Evolutionary conservation across 139 green algal species (phyloP).

Genomic region (Micromonas pusilla): DNA sequence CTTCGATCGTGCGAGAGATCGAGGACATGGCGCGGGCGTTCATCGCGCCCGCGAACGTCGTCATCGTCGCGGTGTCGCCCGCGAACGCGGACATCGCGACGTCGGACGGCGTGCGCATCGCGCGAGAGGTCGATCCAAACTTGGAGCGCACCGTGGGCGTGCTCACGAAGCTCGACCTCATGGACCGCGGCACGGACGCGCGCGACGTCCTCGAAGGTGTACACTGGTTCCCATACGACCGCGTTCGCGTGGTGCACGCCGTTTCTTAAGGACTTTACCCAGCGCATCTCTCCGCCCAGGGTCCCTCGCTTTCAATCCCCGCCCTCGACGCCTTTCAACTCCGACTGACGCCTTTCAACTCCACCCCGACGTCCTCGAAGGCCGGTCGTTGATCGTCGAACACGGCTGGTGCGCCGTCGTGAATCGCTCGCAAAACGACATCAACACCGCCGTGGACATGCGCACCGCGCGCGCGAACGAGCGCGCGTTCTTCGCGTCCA

Average conservation of each 20-base stretch:
- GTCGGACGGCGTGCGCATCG: conserved; percentile 86
- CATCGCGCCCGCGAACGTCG: conserved; percentile 72
- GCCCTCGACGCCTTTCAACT: too few relatives aligned
- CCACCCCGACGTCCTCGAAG: not conserved
- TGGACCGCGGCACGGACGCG: conserved; percentile 93
- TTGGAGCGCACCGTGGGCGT: conserved; percentile 43
- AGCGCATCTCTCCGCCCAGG: too few relatives aligned
- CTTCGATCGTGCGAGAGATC: conserved; percentile 42
- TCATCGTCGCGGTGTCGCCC: conserved; percentile 90
- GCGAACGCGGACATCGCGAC: conserved; percentile 94
- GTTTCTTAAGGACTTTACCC: too few relatives aligned
- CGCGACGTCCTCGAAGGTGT: not conserved
- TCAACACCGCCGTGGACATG: conserved; percentile 41
- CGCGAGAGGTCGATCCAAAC: conserved; percentile 68
- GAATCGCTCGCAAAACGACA: conserved; percentile 5
- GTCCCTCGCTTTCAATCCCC: too few relatives aligned
- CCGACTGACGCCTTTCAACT: too few relatives aligned
- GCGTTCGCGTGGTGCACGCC: too few relatives aligned
- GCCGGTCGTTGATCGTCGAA: not conserved
- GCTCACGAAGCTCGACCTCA: conserved; percentile 82
- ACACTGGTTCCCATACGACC: too few relatives aligned
- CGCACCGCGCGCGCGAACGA: conserved; percentile 28
- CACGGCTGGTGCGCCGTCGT: not conserved
- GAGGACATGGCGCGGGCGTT: conserved; percentile 76
- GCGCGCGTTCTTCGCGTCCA: conserved; percentile 36